A percentile compares a stretch with the other conserved stretches of the same genome.
phyloP scores from a whole-genome alignment of 257 asterid species.

The Marsdenia floribunda region DNA sequence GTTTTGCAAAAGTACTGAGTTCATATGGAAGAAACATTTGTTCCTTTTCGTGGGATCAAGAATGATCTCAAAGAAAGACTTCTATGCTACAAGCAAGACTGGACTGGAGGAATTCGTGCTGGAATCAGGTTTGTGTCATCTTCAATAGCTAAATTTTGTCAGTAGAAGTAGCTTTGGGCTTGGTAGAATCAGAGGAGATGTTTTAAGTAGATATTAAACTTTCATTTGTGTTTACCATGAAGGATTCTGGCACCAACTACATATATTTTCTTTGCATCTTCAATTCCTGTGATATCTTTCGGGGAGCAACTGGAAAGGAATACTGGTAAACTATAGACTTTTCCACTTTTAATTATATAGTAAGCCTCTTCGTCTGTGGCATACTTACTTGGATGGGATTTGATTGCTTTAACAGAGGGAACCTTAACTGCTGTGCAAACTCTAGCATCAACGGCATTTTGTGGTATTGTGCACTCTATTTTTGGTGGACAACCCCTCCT shows the following conservation, averaged over 20 bases:
- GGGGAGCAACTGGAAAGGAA: conserved; percentile 92
- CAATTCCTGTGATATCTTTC: conserved; percentile 92
- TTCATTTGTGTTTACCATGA: conserved; percentile 16
- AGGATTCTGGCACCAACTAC: conserved; percentile 98
- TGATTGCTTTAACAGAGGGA: conserved; percentile 51
- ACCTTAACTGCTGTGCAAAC: conserved; percentile 91
- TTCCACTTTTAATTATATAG: not conserved
- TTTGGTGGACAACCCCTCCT: conserved; percentile 94
- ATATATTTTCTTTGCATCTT: conserved; percentile 95
- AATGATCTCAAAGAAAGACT: conserved; percentile 84
- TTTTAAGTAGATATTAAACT: not conserved
- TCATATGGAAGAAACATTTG: conserved; percentile 83
- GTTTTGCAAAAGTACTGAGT: conserved; percentile 16
- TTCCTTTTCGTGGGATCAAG: conserved; percentile 86
- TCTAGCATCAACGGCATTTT: conserved; percentile 88
- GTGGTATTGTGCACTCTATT: conserved; percentile 87
- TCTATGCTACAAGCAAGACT: conserved; percentile 81
- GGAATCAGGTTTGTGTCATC: conserved; percentile 69
- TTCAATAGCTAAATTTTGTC: not conserved
- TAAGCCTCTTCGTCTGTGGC: not conserved
- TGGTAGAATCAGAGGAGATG: no score
- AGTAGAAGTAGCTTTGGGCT: not conserved
- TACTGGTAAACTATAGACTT: conserved; percentile 39
- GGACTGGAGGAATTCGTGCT: conserved; percentile 76
- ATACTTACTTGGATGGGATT: conserved; percentile 7